These are phyloP conservation scores for Diaporthe citrichinensis DNA, from an alignment of 2,329 filamentous ascomycete genomes.

Conservation along the genomic window DNA sequence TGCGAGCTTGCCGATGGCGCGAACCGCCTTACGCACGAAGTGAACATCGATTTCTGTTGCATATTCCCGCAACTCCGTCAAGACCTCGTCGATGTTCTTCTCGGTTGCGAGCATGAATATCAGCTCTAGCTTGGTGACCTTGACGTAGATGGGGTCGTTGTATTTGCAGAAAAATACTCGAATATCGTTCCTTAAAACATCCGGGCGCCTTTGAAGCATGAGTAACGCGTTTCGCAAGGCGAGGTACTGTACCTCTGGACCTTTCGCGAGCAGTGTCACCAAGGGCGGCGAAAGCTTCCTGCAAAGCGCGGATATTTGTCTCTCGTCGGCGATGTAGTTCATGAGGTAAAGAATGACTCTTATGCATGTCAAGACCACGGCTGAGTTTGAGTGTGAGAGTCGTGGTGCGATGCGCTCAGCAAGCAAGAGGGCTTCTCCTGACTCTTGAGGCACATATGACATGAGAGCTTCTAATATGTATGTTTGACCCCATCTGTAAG, in stretches of 20 bases:
- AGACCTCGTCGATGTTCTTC: constrained; percentile 93
- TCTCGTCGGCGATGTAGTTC: constrained; percentile 97
- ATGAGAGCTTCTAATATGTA: constrained; percentile 98
- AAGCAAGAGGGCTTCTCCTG: constrained; percentile 86
- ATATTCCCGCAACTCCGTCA: constrained; percentile 95
- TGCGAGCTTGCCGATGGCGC: constrained; percentile 96
- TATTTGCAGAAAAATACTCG: constrained; percentile 99
- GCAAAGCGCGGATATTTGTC: constrained; percentile 87
- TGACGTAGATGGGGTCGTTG: constrained; percentile 99
- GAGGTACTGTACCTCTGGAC: constrained; percentile 97
- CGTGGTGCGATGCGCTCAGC: constrained; percentile 96
- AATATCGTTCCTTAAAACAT: constrained; percentile 96
- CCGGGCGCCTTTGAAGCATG: constrained; percentile 92
- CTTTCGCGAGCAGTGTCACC: constrained; percentile 94
- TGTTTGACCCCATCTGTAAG: constrained; percentile 91
- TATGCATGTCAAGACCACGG: constrained; percentile 95
- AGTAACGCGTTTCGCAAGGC: constrained; percentile 93
- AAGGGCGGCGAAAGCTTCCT: constrained; percentile 95
- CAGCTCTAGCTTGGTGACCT: constrained; percentile 97
- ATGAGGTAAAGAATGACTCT: constrained; percentile 96
- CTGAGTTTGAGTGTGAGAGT: constrained; percentile 95
- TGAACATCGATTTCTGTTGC: constrained; percentile 99
- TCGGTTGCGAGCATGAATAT: constrained; percentile 99
- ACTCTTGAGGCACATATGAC: constrained; percentile 96
- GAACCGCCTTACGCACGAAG: constrained; percentile 97